Conservation (phyloP, 768 basidiomycete genomes). For the Phanerochaete sordida region DNA sequence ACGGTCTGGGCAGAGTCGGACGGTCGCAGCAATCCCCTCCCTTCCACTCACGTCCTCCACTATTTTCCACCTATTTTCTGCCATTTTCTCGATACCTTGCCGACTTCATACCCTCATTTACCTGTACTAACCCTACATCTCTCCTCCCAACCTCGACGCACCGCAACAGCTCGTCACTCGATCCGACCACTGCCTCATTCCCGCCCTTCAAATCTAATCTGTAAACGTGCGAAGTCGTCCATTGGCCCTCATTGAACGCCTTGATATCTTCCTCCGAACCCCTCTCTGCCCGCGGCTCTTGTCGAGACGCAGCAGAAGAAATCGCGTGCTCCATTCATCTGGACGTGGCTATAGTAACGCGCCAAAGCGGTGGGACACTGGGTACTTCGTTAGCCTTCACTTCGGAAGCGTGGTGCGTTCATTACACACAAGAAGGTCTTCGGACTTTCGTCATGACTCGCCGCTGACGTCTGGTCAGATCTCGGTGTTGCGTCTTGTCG, state of each 20-base stretch:
- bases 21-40: neutral
- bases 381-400: neutral
- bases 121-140: neutral
- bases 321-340: neutral
- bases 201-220: neutral
- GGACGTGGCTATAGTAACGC: neutral
- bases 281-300: neutral
- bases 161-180: neutral
- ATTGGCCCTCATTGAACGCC: neutral
- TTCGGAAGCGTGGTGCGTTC: neutral
- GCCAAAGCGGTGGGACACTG: neutral
- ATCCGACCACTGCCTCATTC: neutral
- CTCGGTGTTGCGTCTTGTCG: neutral
- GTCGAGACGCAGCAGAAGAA: neutral
- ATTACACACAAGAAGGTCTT: neutral
- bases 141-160: neutral
- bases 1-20: neutral
- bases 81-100: slow-evolving; percentile 4
- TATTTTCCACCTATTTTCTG: neutral
- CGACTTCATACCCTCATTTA: slow-evolving; percentile 4
- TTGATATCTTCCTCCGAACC: neutral
- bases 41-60: neutral
- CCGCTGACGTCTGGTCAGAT: neutral
- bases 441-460: neutral
- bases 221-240: neutral